Base-by-base conservation (phyloP, 768 basidiomycete genomes). In the Lyophyllum atratum region DNA sequence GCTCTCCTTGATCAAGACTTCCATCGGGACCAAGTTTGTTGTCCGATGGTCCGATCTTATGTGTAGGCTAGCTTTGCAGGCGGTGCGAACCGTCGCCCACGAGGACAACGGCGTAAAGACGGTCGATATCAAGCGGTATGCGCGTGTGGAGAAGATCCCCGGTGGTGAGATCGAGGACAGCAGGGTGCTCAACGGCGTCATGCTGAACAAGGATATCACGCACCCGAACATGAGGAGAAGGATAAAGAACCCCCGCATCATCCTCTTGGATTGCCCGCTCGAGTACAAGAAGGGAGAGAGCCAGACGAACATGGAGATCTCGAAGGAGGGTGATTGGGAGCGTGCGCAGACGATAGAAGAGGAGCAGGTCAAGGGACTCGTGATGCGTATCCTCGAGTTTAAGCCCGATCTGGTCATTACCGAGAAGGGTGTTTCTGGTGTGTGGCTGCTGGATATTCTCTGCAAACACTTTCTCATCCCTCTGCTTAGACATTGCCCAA, bases 231-330 rank as follows among this genome's bases (percentile, higher is more conserved):
- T 98, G 97, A 79, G 96, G 53, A 73, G 97, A 55, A 79, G 93
- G 62, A 98, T 98, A 70, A 83, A 80, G 59, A 91, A 93, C 62
- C 97, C 96, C 3, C 76, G 95, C 12, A 90, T 99, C 48, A 76
- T 98, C 22, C 74, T 98, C 39, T 76, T 98, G 39, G 95, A 97
- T 71, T 98, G 95, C 71, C 95, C 95, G 10, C 75, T 98, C 55
- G 96, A 98, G 76, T 98, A 99, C 78, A 99, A 98, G 78, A 98
- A 98, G 80, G 96, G 96, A 25, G 97, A 98, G 78, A 86, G 83
- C 55, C 97, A 99, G 75, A 98, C 97, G 58, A 97, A 98, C 71
- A 98, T 98, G 82, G 96, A 98, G 76, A 94, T 98, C 62, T 88
- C 87, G 43, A 93, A 93, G 74, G 95, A 95, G 76, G 80, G 80